Percentiles rank a stretch among this genome's conserved stretches.
These are phyloP conservation scores for Alloascoidea africana DNA, from an alignment of 805 yeast species.

Conservation along the genomic window DNA sequence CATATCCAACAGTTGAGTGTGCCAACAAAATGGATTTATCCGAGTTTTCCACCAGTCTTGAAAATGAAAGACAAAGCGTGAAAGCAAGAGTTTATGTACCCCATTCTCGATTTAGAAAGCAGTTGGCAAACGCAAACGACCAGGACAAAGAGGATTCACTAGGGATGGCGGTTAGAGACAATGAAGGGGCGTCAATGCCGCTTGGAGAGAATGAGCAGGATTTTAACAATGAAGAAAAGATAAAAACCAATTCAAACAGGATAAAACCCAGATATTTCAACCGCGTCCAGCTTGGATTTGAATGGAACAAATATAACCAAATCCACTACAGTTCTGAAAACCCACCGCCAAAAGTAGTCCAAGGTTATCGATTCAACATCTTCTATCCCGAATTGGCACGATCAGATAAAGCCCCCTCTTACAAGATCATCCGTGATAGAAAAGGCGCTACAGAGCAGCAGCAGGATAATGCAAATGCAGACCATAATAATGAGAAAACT, in stretches of 20 bases:
- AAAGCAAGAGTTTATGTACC: constrained; percentile 9
- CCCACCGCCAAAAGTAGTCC: constrained; percentile 21
- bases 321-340: constrained; percentile 18
- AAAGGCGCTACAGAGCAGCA: constrained; percentile 5
- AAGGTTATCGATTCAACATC: constrained; percentile 21
- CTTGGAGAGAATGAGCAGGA: constrained; percentile 11
- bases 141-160: constrained; percentile 3
- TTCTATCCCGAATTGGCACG: constrained; percentile 17
- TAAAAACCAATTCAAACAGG: neutral
- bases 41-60: neutral
- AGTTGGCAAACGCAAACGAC: neutral
- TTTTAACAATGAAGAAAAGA: constrained; percentile 10
- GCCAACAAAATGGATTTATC: neutral
- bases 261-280: constrained; percentile 16
- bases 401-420: constrained; percentile 15
- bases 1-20: neutral
- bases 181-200: constrained; percentile 1
- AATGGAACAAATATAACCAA: constrained; percentile 21
- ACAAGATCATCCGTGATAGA: constrained; percentile 12
- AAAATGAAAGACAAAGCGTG: constrained; percentile 3
- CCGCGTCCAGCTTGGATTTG: constrained; percentile 18
- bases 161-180: constrained; percentile 5
- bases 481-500: constrained; percentile 8
- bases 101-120: constrained; percentile 3
- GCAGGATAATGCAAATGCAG: constrained; percentile 1